These are phyloP conservation scores for Barnettozyma hawaiiensis DNA, from an alignment of 1,139 yeast genomes.

Conservation along the genomic window DNA sequence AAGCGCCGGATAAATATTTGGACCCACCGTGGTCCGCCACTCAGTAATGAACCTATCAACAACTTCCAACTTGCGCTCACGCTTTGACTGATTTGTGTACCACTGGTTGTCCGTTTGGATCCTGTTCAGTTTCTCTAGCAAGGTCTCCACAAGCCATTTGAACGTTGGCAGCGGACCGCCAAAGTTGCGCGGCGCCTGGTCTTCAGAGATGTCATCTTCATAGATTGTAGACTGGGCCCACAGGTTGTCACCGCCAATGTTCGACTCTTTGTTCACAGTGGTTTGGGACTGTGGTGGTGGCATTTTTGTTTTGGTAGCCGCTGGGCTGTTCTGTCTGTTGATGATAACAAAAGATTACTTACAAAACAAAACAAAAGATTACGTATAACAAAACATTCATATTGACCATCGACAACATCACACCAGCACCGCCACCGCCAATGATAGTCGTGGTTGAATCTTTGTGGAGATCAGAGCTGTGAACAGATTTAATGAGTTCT, in stretches of 20 bases:
- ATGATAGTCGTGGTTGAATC: no score
- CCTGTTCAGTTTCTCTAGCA: constrained; percentile 26
- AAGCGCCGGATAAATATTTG: constrained; percentile 63
- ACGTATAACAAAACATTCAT: no score
- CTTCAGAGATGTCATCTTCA: constrained; percentile 4
- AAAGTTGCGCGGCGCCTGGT: constrained; percentile 16
- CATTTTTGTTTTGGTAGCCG: no score
- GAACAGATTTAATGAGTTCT: no score
- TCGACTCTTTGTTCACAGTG: constrained; percentile 6
- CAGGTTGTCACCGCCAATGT: constrained; percentile 6
- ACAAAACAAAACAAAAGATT: no score
- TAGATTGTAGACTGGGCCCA: constrained; percentile 6
- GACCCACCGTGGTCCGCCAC: constrained; percentile 65
- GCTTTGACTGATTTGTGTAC: constrained; percentile 17
- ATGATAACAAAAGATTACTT: no score
- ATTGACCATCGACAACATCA: no score
- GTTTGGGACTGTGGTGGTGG: background rate
- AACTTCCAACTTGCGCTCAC: constrained; percentile 32
- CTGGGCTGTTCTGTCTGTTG: no score
- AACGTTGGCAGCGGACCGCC: constrained; percentile 32
- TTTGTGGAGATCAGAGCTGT: no score
- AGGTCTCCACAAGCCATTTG: constrained; percentile 31
- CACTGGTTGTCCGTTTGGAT: constrained; percentile 8
- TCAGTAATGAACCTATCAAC: constrained; percentile 45
- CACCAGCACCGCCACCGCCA: no score